Percentiles rank a stretch among this genome's conserved stretches.
Evolutionary conservation across 495 filamentous ascomycete species (phyloP).

Genomic region (Tuber microsphaerosporum): DNA sequence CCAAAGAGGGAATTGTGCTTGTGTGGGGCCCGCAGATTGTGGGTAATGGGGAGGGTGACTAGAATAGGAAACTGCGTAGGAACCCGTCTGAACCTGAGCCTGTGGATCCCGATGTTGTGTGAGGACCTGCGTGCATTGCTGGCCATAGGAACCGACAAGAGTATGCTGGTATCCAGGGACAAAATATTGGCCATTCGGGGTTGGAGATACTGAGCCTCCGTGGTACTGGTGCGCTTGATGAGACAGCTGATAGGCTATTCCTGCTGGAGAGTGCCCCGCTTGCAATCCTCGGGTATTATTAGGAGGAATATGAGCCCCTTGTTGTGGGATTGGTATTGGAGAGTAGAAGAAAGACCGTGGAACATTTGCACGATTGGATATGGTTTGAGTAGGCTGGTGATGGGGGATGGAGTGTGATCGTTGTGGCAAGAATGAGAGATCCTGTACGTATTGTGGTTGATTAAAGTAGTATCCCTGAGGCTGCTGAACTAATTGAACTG

Average conservation of each 20-base stretch:
- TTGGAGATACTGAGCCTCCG: conserved; percentile 3
- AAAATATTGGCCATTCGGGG: conserved; percentile 22
- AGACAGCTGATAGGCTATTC: conserved; percentile 27
- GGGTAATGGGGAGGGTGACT: conserved; percentile 25
- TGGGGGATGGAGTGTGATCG: conserved; percentile 16
- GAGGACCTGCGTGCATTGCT: conserved; percentile 25
- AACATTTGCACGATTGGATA: conserved; percentile 16
- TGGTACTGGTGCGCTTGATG: conserved; percentile 31
- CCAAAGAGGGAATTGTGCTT: conserved; percentile 28
- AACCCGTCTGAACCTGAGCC: conserved; percentile 14
- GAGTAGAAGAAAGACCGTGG: conserved; percentile 22
- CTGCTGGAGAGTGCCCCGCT: conserved; percentile 11
- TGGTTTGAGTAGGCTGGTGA: conserved; percentile 4
- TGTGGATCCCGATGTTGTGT: conserved; percentile 26
- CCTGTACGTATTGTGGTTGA: conserved; percentile 25
- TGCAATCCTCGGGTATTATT: conserved; percentile 26
- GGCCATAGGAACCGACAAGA: conserved; percentile 28
- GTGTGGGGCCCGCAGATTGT: conserved; percentile 22
- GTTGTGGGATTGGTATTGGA: conserved; percentile 13
- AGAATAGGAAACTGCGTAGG: conserved; percentile 21
- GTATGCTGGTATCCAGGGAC: conserved; percentile 18
- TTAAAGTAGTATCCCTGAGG: conserved; percentile 12
- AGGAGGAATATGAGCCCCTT: conserved; percentile 11
- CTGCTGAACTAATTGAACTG: conserved; percentile 15
- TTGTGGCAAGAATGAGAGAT: conserved; percentile 15